Conservation (phyloP, 768 basidiomycete species). For the Podaxis carcinomalis region DNA sequence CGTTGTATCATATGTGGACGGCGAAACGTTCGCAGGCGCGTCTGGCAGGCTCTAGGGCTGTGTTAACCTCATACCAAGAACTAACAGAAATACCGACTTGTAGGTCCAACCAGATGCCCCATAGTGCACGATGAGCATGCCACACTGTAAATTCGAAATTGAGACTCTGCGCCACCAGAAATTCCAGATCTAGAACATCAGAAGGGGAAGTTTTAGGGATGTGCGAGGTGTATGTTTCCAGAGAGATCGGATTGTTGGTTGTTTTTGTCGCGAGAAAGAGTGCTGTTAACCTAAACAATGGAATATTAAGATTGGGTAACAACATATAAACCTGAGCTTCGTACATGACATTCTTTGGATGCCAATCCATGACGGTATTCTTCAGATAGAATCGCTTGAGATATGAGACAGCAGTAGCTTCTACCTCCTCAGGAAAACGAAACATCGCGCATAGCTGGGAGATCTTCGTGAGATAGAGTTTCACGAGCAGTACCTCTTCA, state of each 20-base stretch:
- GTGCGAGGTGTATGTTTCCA: conserved; percentile 78
- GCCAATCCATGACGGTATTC: conserved; percentile 99
- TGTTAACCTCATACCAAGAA: background rate
- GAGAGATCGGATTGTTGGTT: conserved; percentile 87
- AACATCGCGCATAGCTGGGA: conserved; percentile 81
- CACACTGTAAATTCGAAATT: conserved; percentile 92
- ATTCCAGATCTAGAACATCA: conserved; percentile 93
- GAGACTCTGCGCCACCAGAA: conserved; percentile 91
- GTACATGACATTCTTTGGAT: conserved; percentile 97
- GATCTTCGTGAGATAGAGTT: conserved; percentile 86
- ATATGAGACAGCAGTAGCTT: conserved; percentile 88
- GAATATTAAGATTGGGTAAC: background rate
- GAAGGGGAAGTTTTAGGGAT: conserved; percentile 78
- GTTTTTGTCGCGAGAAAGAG: conserved; percentile 96
- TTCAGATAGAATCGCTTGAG: conserved; percentile 95
- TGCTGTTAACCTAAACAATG: conserved; percentile 74
- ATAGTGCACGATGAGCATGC: conserved; percentile 85
- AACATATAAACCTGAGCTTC: conserved; percentile 20
- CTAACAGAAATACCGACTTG: conserved; percentile 48
- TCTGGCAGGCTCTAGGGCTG: conserved; percentile 53
- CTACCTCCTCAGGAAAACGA: conserved; percentile 87
- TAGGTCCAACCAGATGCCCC: conserved; percentile 85
- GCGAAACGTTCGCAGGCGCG: conserved; percentile 40
- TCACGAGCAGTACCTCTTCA: conserved; percentile 87
- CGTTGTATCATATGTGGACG: conserved; percentile 61